A percentile compares a stretch with the other conserved stretches of the same genome.
Conservation (phyloP, 345 rosid species). For the Toxicodendron radicans region DNA sequence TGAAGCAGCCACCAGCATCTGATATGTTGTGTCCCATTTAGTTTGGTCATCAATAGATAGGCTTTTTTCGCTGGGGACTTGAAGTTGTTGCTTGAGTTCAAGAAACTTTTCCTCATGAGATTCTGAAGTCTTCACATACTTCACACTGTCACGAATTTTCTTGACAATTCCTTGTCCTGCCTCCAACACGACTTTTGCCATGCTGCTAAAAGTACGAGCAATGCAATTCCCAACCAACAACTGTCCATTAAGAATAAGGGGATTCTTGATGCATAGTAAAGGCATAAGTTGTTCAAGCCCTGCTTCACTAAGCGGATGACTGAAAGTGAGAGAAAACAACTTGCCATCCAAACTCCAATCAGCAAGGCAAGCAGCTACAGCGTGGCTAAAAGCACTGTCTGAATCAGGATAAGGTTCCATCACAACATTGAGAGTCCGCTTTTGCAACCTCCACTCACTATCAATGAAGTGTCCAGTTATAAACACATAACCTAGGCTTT, state of each 20-base stretch:
- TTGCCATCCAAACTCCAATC: conserved; percentile 86
- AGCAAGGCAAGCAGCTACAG: conserved; percentile 75
- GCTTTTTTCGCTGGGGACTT: conserved; percentile 70
- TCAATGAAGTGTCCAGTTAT: conserved; percentile 80
- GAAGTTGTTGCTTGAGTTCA: conserved; percentile 87
- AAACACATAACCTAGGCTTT: conserved; percentile 70
- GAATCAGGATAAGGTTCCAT: conserved; percentile 87
- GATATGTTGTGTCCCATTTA: conserved; percentile 82
- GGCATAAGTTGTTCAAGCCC: conserved; percentile 67
- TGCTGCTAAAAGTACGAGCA: conserved; percentile 53
- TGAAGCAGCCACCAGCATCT: conserved; percentile 80
- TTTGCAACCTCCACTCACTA: conserved; percentile 76
- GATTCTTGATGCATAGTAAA: conserved; percentile 66
- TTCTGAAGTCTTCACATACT: conserved; percentile 81
- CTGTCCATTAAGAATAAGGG: conserved; percentile 77
- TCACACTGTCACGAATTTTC: conserved; percentile 79
- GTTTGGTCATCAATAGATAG: conserved; percentile 70
- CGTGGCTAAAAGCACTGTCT: conserved; percentile 64
- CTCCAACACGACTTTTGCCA: conserved; percentile 59
- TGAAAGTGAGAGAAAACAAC: conserved; percentile 70
- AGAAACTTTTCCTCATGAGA: conserved; percentile 84
- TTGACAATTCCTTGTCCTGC: conserved; percentile 55
- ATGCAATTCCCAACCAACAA: conserved; percentile 67
- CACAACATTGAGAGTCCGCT: conserved; percentile 74
- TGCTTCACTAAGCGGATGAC: conserved; percentile 49